Evolutionary conservation across 441 rosid genomes (phyloP).

Genomic region (Gossypium trilobum): DNA sequence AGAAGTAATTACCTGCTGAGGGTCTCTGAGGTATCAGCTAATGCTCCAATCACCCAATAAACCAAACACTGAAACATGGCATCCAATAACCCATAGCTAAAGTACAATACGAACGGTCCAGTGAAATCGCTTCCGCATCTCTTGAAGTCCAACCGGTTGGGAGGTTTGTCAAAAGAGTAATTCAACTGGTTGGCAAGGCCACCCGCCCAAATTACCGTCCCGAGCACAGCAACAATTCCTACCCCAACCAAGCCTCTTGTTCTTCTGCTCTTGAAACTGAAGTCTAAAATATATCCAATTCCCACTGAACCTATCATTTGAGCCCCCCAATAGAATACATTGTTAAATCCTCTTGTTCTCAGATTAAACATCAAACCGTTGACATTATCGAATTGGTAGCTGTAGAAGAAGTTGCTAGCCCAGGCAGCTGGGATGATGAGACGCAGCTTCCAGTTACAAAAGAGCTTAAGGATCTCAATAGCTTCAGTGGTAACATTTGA

Average conservation of each 20-base stretch:
- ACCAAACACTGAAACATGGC: constrained; percentile 55
- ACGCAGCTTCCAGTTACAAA: constrained; percentile 45
- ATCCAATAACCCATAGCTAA: constrained; percentile 46
- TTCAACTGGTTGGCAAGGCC: constrained; percentile 48
- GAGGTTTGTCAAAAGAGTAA: constrained; percentile 25
- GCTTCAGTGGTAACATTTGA: constrained; percentile 25
- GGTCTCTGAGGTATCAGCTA: constrained; percentile 53
- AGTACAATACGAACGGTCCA: constrained; percentile 45
- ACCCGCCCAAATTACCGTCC: constrained; percentile 53
- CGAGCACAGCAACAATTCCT: constrained; percentile 35
- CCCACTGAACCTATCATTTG: constrained; percentile 52
- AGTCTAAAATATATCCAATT: constrained; percentile 47
- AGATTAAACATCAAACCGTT: constrained; percentile 39
- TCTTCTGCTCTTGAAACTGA: constrained; percentile 43
- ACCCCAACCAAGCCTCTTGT: constrained; percentile 46
- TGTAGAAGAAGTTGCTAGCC: constrained; percentile 58
- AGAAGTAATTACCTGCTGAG: constrained; percentile 43
- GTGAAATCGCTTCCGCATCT: constrained; percentile 32
- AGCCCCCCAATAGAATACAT: constrained; percentile 57
- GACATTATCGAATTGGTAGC: constrained; percentile 53
- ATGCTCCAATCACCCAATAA: constrained; percentile 54
- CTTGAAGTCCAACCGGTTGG: constrained; percentile 42
- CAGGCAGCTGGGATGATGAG: constrained; percentile 47
- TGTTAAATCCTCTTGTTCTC: constrained; percentile 57
- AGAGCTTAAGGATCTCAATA: constrained; percentile 37